Base-by-base conservation (phyloP, 768 basidiomycete genomes). In the Galerina sulciceps region DNA sequence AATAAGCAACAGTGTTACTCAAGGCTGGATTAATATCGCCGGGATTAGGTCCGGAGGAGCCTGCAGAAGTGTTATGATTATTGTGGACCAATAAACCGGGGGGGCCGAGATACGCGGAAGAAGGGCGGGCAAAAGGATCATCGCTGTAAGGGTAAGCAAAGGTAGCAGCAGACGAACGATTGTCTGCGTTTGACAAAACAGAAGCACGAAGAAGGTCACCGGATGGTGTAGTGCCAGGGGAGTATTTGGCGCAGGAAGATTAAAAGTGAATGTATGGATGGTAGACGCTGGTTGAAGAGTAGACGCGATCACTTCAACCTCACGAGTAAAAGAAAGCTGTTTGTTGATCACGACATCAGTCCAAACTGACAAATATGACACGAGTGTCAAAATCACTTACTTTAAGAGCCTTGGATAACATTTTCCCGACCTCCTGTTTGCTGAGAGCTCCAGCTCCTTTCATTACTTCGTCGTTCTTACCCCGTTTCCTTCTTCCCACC, bases 261-360 rank as follows among this genome's bases (percentile, higher is more conserved):
- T 88, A 69, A 98, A 98, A 3, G 91, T 91, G 75, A 97, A 98
- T 0, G 87, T 90, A 71, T 97, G 94, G 44, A 94, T 88, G 14
- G 94, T 97, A 6, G 92, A 93, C 1, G 95, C 90, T 6, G 96
- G 96, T 65, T 96, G 93, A 10, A 96, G 83, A 18, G 94, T 93
- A n/a, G 94, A 94, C 13, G 94, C 93, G 69, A 98, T 91, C 55
- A 98, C 89, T 71, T 96, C 94, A 42, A 96, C 91, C 71, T 96
- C 94, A 53, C 91, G 90, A 36, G 92, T 87, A 73, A 96, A 95
- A 8, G 93, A 93, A 44, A 96, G 87, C 93, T 95, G 64, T 42
- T 40, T 15, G 36, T 13, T 3, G 47, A 50, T 6, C 26, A 57
- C 35, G 50, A 61, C 42, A 14, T 41, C 60, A 54, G 57, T 40